Percentiles rank a stretch among this genome's conserved stretches.
Conservation (phyloP, 1,284 basidiomycete species). For the Hymenochaete sp. region DNA sequence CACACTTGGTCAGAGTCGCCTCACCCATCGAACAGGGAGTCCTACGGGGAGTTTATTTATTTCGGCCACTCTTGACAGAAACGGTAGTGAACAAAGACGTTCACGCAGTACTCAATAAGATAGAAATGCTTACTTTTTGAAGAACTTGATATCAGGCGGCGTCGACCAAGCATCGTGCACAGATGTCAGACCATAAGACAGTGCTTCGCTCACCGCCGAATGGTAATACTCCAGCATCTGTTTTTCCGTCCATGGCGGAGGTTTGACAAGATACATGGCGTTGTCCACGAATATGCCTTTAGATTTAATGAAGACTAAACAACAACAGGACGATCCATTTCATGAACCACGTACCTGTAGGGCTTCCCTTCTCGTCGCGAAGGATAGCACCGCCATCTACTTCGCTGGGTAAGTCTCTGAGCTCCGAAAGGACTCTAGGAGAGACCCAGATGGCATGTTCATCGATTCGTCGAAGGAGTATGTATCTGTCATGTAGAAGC, state of each 20-base stretch:
- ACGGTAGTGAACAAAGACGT: slow-evolving; percentile 1
- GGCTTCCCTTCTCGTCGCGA: slow-evolving; percentile 51
- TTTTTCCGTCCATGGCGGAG: slow-evolving; percentile 52
- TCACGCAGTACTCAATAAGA: slow-evolving; percentile 1
- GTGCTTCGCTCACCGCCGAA: slow-evolving; percentile 56
- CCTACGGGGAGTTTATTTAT: slow-evolving; percentile 56
- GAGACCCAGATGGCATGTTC: slow-evolving; percentile 85
- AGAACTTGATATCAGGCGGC: slow-evolving; percentile 53
- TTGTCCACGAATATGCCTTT: slow-evolving; percentile 66
- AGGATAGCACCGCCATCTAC: slow-evolving; percentile 74
- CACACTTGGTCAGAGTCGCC: too few relatives aligned
- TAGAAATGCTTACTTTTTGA: slow-evolving; percentile 44
- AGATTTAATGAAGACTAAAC: background rate
- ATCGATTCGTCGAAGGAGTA: slow-evolving; percentile 69
- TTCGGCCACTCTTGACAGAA: slow-evolving; percentile 31
- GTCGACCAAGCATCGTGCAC: slow-evolving; percentile 73
- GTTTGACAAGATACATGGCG: slow-evolving; percentile 59
- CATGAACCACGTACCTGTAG: slow-evolving; percentile 50
- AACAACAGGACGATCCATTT: background rate
- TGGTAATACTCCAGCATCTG: slow-evolving; percentile 55
- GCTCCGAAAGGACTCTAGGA: slow-evolving; percentile 26
- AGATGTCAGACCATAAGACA: slow-evolving; percentile 68
- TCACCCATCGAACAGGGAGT: too few relatives aligned
- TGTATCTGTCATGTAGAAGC: slow-evolving; percentile 53
- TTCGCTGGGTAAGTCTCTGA: slow-evolving; percentile 23